Conservation (phyloP, 2,329 filamentous ascomycete species). For the Triangularia verruculosa region DNA sequence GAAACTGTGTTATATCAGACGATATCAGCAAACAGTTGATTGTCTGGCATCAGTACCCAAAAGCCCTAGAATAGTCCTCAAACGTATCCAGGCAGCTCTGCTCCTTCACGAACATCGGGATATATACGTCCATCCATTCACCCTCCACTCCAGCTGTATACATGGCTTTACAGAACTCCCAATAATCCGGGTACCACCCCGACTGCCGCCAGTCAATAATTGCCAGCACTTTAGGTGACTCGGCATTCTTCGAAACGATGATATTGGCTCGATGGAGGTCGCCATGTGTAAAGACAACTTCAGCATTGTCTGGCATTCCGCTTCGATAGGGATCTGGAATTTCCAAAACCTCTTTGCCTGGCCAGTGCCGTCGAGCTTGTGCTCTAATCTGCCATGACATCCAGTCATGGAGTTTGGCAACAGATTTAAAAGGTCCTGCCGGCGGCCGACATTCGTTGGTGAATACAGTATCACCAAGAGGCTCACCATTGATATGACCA, state of each 20-base stretch:
- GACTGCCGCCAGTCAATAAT: constrained; percentile 37
- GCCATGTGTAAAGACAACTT: constrained; percentile 35
- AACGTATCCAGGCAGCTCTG: constrained; percentile 6
- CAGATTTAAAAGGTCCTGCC: constrained; percentile 28
- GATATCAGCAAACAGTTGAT: too few relatives aligned
- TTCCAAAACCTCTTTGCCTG: constrained; percentile 23
- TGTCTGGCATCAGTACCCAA: constrained; percentile 5
- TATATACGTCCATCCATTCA: constrained; percentile 16
- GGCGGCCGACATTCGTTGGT: constrained; percentile 18
- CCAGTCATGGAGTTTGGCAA: constrained; percentile 31
- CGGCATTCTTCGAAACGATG: constrained; percentile 28
- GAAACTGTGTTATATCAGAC: too few relatives aligned
- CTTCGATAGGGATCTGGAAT: constrained; percentile 26
- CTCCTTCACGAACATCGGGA: constrained; percentile 11
- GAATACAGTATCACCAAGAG: constrained; percentile 25
- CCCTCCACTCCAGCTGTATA: constrained; percentile 6
- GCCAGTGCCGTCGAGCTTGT: constrained; percentile 8
- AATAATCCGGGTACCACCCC: constrained; percentile 37
- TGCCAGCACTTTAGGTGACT: constrained; percentile 24
- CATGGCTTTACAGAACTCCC: constrained; percentile 34
- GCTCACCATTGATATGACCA: constrained; percentile 22
- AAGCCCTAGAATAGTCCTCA: constrained; percentile 12
- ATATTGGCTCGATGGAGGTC: constrained; percentile 36
- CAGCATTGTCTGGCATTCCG: constrained; percentile 29
- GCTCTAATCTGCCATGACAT: constrained; percentile 22